Conservation (phyloP, 371 early-diverging fungal genomes). For the Mortierella sp. region DNA sequence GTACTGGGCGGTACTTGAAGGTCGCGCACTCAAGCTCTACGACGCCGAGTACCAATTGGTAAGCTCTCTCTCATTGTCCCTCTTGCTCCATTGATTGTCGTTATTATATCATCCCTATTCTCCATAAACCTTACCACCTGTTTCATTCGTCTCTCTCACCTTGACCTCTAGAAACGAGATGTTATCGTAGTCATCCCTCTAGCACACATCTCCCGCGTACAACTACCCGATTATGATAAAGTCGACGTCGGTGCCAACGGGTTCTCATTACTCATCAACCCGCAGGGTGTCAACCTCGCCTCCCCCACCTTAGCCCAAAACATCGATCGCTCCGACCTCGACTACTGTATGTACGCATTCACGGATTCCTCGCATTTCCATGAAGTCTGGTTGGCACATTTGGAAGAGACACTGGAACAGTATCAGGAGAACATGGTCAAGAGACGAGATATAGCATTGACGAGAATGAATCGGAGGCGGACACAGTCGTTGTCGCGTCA, state of each 20-base stretch:
- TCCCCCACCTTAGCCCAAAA: background rate
- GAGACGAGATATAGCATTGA: conserved; percentile 9
- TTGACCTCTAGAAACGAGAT: conserved; percentile 38
- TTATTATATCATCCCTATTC: background rate
- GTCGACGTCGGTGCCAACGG: conserved; percentile 48
- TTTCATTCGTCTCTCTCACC: background rate
- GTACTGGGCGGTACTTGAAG: conserved; percentile 50
- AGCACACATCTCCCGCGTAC: conserved; percentile 23
- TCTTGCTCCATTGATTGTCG: background rate
- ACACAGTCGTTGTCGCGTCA: conserved; percentile 37
- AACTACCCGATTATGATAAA: conserved; percentile 52
- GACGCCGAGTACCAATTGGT: conserved; percentile 54
- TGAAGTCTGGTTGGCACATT: conserved; percentile 36
- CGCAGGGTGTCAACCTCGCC: conserved; percentile 27
- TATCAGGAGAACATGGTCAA: conserved; percentile 29
- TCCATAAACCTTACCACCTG: background rate
- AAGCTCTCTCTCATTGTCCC: background rate
- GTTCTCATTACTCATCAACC: conserved; percentile 24
- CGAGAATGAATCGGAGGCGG: conserved; percentile 27
- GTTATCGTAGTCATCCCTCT: conserved; percentile 31
- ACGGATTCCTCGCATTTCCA: conserved; percentile 34
- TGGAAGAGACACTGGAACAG: conserved; percentile 39
- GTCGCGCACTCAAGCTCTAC: conserved; percentile 46
- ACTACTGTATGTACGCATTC: conserved; percentile 40
- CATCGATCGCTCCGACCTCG: conserved; percentile 28